Base-by-base conservation (phyloP, 179 eudicot species). In the Beta macrorhiza region DNA sequence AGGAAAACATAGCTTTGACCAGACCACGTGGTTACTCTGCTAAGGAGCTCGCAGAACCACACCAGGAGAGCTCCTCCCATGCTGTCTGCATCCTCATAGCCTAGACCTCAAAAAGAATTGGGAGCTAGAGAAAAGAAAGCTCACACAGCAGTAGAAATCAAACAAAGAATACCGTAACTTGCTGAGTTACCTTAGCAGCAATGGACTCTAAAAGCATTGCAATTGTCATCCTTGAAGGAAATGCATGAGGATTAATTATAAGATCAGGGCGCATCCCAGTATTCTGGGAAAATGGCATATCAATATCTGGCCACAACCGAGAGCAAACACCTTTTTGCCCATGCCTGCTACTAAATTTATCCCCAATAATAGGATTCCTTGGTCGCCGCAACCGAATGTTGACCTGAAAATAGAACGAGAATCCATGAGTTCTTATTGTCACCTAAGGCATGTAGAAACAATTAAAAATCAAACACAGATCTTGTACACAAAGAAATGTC, bases 281-380 rank as follows among this genome's bases (percentile, higher is more conserved):
- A 53, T 56, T 86, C 80, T 89, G 95, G 47, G 98, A 91, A 89
- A 93, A 95, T 76, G 98, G 98, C 98, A 95, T 95, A 89, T 95
- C 98, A 65, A 84, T 73, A 85, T 95, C 98, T 57, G 94, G 82
- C 98, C 97, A 95, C 73, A 93, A 84, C 79, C 92, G 93, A 62
- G 98, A 95, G 87, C 98, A 95, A 80, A 95, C 98, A 75, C 98
- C 98, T 87, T 95, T 95, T 84, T 95, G 98, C 81, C 98, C 98
- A 87, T 95, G 98, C 82, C 98, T 90, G 79, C 98, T 95, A 78
- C 98, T 95, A 82, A 95, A 95, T 88, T 95, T 95, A 83, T 95
- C 98, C 81, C 98, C 98, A 75, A 95, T 93, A 20, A 95, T 80
- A 13, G 98, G 98, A 86, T 93, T 95, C 85, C 98, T 91, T 67